Evolutionary conservation across 169 alveolate genomes (phyloP).

Genomic region (Neospora caninum): DNA sequence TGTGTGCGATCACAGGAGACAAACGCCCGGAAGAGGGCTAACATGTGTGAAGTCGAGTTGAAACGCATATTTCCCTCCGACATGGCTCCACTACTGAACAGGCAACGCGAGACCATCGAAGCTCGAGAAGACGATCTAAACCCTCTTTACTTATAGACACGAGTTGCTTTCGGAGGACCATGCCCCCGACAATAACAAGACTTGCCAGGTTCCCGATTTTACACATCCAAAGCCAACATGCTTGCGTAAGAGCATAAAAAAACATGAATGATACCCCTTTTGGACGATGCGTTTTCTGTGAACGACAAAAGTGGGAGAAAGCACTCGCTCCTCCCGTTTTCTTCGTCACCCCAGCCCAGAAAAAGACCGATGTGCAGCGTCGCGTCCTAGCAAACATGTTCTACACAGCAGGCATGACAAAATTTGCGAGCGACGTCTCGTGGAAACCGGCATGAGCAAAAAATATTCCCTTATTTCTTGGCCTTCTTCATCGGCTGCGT

Average conservation of each 20-base stretch:
- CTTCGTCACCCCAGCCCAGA: not conserved
- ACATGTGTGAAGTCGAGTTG: not conserved
- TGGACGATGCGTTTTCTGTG: too few species aligned
- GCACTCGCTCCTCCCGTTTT: not conserved
- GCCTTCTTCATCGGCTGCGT: slow-evolving; percentile 63
- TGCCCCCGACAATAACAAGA: not conserved
- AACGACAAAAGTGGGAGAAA: not conserved
- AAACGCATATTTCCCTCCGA: not conserved
- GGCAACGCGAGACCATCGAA: not conserved
- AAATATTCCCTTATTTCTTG: slow-evolving; percentile 46
- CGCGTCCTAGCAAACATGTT: not conserved
- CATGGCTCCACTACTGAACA: not conserved
- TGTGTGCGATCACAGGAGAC: not conserved
- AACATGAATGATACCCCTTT: too few species aligned
- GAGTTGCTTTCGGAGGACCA: not conserved
- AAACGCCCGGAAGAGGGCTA: not conserved
- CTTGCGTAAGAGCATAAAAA: too few species aligned
- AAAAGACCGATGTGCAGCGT: not conserved
- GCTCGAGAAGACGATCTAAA: not conserved
- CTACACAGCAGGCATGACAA: not conserved
- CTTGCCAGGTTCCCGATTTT: not conserved
- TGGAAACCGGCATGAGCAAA: not conserved
- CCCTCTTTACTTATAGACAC: not conserved
- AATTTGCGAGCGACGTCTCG: not conserved
- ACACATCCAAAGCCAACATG: too few species aligned